Evolutionary conservation across 2,329 filamentous ascomycete genomes (phyloP).

Genomic region (Passalora sequoiae): DNA sequence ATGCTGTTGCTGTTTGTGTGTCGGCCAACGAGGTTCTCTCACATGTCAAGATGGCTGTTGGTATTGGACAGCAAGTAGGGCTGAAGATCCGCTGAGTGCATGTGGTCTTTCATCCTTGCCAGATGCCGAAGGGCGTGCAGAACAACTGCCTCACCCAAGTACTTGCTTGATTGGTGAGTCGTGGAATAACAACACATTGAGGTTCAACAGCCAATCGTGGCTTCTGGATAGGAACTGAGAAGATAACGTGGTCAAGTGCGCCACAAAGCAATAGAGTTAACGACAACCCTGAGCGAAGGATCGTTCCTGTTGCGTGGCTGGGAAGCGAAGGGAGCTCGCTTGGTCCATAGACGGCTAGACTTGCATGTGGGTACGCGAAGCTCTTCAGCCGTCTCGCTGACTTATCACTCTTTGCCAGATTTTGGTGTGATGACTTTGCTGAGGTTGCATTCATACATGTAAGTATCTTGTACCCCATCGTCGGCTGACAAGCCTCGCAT

Average conservation of each 20-base stretch:
- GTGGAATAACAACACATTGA: neutral
- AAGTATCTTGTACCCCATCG: neutral
- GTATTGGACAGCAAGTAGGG: neutral
- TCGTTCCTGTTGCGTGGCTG: slow-evolving; percentile 3
- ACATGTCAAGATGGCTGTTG: neutral
- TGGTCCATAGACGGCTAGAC: no score
- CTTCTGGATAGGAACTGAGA: no score
- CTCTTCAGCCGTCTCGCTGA: neutral
- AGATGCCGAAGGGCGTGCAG: slow-evolving; percentile 1
- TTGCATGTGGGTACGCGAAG: no score
- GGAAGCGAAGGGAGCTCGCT: no score
- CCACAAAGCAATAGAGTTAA: no score
- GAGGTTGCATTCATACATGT: neutral
- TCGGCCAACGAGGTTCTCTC: neutral
- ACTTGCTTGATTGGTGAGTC: neutral
- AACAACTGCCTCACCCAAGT: no score
- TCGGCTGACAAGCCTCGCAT: no score
- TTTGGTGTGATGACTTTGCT: slow-evolving; percentile 8
- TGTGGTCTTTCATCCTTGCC: slow-evolving; percentile 1
- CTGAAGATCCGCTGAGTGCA: slow-evolving; percentile 1
- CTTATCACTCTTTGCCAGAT: neutral
- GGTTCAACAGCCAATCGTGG: no score
- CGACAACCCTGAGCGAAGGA: no score
- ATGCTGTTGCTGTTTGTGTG: neutral
- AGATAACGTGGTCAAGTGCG: no score